Base-by-base conservation (phyloP, 768 basidiomycete genomes). In the Macrocybe gigantea region DNA sequence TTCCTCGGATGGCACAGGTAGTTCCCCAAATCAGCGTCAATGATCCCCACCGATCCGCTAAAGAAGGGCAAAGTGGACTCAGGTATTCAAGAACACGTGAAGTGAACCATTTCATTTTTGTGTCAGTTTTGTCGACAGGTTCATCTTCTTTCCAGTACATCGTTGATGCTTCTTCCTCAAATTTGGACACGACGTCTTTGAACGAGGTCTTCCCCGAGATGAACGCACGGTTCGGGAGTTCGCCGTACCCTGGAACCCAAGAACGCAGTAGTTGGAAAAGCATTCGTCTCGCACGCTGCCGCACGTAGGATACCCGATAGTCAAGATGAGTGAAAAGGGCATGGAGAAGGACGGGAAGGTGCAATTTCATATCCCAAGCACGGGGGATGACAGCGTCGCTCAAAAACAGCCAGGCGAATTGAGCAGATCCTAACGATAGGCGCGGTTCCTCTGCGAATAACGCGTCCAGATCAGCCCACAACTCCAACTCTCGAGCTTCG, bases 341-440 rank as follows among this genome's bases (percentile, higher is more conserved):
- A 46, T 92, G 88, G 31, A 97, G 78, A 12, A 96, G 73, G 7
- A 77, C 66, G 1, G 89, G 83, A 8, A 97, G 69, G 47, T 87
- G 79, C 7, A 74, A 68, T 45, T 80, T 74, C 54, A 84, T 67
- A 48, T 87, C 85, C 87, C 88, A 90, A 53, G 79, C 80, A 31
- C 84, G 78, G 53, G 87, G 83, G 30, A 91, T 64, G 0, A 86
- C 80, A 33, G 86, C 75, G 52, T 93, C 88, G 2, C 82, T 78
- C 29, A 94, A 65, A 59, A 93, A 93, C 7, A 95, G 72, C 67
- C 93, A 79, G 1, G 93, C 92, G 59, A 89, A 89, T 59, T 95
- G 93, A 10, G 89, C 90, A 0, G 88, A 81, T 11, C 88, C 88
- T 43, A 95, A 70, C 2, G 79, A 70, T 41, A 86, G 67, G 32